Evolutionary conservation across 176 grass and related monocot genomes (phyloP).

Genomic region (Pontederia paniculata): DNA sequence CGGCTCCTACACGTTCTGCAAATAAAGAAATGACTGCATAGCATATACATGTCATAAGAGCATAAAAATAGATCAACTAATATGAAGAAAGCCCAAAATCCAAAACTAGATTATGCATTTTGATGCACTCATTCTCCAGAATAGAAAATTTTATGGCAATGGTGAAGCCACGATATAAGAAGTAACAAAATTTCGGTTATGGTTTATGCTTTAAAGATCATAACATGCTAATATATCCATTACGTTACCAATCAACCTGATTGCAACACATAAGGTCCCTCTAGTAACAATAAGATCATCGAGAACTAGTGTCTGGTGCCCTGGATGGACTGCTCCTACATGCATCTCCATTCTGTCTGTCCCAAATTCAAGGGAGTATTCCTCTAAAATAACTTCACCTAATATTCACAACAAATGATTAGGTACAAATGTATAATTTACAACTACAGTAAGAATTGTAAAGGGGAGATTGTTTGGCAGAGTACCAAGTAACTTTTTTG

Average conservation of each 20-base stretch:
- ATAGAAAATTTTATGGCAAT: neutral
- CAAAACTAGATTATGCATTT: neutral
- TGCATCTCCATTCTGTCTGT: conserved; percentile 95
- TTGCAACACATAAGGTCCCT: conserved; percentile 68
- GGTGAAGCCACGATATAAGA: too few species aligned
- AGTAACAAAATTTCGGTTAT: neutral
- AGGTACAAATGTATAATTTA: conserved; percentile 23
- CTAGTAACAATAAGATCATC: conserved; percentile 96
- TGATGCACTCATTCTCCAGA: neutral
- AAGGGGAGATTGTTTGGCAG: neutral
- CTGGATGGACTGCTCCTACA: conserved; percentile 70
- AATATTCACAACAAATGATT: conserved; percentile 20
- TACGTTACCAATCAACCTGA: conserved; percentile 63
- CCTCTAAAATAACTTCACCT: conserved; percentile 90
- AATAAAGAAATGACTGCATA: neutral
- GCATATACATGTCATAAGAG: neutral
- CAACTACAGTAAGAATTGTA: neutral
- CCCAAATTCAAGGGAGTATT: conserved; percentile 85
- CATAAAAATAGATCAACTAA: neutral
- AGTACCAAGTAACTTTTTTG: conserved; percentile 86
- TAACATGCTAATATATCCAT: neutral
- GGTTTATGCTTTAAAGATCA: neutral
- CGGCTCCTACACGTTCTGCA: conserved; percentile 80
- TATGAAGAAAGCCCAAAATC: neutral
- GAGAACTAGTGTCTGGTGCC: conserved; percentile 48